phyloP scores from a whole-genome alignment of 768 basidiomycete species.

The Russula compacta region DNA sequence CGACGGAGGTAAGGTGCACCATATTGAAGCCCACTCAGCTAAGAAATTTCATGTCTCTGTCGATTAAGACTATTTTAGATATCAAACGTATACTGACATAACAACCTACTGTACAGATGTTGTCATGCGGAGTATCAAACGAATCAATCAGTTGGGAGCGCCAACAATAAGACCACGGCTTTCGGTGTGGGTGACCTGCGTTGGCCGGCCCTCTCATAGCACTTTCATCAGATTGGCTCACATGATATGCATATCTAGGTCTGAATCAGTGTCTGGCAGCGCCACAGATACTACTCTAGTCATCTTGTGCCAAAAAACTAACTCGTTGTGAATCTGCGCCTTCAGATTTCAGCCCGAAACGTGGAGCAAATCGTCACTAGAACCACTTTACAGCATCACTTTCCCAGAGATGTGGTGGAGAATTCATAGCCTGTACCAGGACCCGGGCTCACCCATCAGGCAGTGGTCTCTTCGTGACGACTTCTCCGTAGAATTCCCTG shows the following conservation, averaged over 20 bases:
- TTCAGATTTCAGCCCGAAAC: not conserved
- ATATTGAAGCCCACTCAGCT: not conserved
- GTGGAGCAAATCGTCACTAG: not conserved
- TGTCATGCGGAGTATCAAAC: not conserved
- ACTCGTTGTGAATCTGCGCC: not conserved
- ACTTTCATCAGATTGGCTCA: not conserved
- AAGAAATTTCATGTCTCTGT: not conserved
- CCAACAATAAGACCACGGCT: too few relatives aligned
- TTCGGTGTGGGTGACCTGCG: not conserved
- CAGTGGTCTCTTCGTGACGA: not conserved
- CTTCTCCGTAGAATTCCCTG: not conserved
- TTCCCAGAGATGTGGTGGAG: not conserved
- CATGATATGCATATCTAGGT: not conserved
- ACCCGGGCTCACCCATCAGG: not conserved
- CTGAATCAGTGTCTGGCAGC: not conserved
- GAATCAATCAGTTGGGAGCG: not conserved
- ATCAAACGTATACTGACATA: not conserved
- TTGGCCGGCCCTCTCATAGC: too few relatives aligned
- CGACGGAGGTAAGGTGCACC: not conserved
- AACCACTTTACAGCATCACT: not conserved
- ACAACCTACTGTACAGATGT: not conserved
- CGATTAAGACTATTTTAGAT: not conserved
- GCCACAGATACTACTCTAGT: not conserved
- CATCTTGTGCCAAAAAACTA: not conserved
- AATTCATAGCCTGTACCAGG: not conserved